Evolutionary conservation across 78 protist genomes (phyloP).

Genomic region (Pelomyxa schiedti): DNA sequence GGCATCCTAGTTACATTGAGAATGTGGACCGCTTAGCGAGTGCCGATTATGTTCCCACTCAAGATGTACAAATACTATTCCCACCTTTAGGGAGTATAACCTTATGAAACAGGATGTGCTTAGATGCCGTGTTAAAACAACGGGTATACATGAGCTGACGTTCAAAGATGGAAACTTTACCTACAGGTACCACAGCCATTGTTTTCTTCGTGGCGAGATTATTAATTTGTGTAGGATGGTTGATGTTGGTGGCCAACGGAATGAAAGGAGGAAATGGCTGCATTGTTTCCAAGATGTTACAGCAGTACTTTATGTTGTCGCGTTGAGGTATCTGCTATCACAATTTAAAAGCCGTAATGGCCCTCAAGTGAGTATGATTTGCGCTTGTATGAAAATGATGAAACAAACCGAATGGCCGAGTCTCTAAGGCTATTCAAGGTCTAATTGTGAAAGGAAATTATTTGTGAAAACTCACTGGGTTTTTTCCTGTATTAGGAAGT

Average conservation of each 20-base stretch:
- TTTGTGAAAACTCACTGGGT: no score
- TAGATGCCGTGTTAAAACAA: slow-evolving; percentile 80
- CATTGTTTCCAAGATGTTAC: slow-evolving; percentile 92
- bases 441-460: no score
- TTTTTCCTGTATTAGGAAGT: no score
- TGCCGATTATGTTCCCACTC: slow-evolving; percentile 72
- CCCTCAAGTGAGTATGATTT: slow-evolving; percentile 84
- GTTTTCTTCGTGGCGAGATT: background rate
- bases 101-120: slow-evolving; percentile 80
- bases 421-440: slow-evolving; percentile 74
- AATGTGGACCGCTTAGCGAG: slow-evolving; percentile 36
- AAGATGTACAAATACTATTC: no score
- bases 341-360: no score
- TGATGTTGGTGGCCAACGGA: slow-evolving; percentile 92
- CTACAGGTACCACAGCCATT: slow-evolving; percentile 25
- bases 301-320: slow-evolving; percentile 81
- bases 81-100: no score
- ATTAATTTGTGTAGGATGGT: slow-evolving; percentile 52
- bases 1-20: slow-evolving; percentile 71
- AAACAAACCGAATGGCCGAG: slow-evolving; percentile 85
- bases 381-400: slow-evolving; percentile 59
- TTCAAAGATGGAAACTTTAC: slow-evolving; percentile 18
- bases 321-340: no score
- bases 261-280: slow-evolving; percentile 90
- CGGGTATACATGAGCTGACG: slow-evolving; percentile 78